Conservation (phyloP, 1,284 basidiomycete species). For the Irpex lacteus region DNA sequence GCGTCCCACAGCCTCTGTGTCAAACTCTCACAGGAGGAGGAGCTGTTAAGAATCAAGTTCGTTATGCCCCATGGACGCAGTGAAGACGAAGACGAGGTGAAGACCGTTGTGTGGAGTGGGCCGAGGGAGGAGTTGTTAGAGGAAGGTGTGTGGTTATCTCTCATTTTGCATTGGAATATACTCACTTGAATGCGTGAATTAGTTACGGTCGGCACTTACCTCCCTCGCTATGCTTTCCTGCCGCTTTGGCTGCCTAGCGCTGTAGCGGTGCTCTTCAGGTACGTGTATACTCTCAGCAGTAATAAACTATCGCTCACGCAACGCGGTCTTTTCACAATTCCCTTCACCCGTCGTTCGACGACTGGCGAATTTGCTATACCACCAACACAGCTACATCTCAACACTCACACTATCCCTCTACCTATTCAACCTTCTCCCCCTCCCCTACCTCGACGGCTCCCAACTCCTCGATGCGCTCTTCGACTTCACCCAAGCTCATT, state of each 20-base stretch:
- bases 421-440: constrained; percentile 69
- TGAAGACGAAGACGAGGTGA: constrained; percentile 5
- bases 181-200: not conserved
- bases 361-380: too few species aligned
- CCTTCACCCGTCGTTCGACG: too few species aligned
- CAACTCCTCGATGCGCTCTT: constrained; percentile 45
- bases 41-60: constrained; percentile 4
- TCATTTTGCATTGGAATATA: too few species aligned
- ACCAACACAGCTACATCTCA: constrained; percentile 50
- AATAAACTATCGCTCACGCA: not conserved
- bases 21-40: not conserved
- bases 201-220: constrained; percentile 56
- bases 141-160: constrained; percentile 46
- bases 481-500: constrained; percentile 12
- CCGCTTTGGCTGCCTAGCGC: constrained; percentile 42
- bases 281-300: constrained; percentile 21
- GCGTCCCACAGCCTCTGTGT: constrained; percentile 3
- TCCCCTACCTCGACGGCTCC: constrained; percentile 61
- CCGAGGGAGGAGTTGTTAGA: constrained; percentile 64
- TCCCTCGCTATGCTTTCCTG: constrained; percentile 43
- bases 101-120: constrained; percentile 64
- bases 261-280: constrained; percentile 45
- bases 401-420: constrained; percentile 66
- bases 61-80: not conserved
- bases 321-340: not conserved